A percentile compares a stretch with the other conserved stretches of the same genome.
Conservation (phyloP, 352 stramenopile species). For the Phytopythium litorale region DNA sequence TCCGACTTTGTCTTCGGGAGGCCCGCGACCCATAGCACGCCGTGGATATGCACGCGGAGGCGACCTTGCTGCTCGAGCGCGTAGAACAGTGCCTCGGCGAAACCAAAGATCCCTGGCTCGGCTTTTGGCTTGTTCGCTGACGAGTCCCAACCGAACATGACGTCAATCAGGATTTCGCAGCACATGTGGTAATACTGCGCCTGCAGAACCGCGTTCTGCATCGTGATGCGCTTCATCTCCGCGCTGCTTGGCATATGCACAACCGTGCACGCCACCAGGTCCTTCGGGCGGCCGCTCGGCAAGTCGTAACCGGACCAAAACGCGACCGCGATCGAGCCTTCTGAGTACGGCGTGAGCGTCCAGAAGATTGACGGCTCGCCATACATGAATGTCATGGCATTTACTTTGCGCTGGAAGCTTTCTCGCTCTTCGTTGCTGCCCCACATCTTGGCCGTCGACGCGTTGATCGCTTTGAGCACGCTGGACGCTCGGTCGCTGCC, state of each 20-base stretch:
- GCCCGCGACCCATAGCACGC: conserved; percentile 10
- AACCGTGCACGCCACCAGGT: conserved; percentile 1
- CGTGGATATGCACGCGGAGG: conserved; percentile 5
- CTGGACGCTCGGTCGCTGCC: not conserved
- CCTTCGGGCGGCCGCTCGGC: conserved; percentile 6
- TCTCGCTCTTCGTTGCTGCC: conserved; percentile 22
- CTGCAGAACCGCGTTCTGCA: conserved; percentile 3
- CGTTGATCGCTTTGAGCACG: conserved; percentile 11
- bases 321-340: conserved; percentile 14
- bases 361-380: conserved; percentile 22
- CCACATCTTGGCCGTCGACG: conserved; percentile 19
- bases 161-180: conserved; percentile 6
- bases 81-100: conserved; percentile 9
- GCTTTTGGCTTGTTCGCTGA: not conserved
- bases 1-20: conserved; percentile 4
- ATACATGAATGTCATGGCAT: conserved; percentile 16
- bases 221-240: not conserved
- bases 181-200: conserved; percentile 10
- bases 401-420: conserved; percentile 9
- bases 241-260: conserved; percentile 1
- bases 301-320: conserved; percentile 17
- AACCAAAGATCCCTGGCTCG: conserved; percentile 4
- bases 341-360: conserved; percentile 27
- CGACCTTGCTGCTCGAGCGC: conserved; percentile 9
- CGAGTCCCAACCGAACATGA: conserved; percentile 9